Conservation (phyloP, 169 alveolate species). For the Eimeria necatrix region DNA sequence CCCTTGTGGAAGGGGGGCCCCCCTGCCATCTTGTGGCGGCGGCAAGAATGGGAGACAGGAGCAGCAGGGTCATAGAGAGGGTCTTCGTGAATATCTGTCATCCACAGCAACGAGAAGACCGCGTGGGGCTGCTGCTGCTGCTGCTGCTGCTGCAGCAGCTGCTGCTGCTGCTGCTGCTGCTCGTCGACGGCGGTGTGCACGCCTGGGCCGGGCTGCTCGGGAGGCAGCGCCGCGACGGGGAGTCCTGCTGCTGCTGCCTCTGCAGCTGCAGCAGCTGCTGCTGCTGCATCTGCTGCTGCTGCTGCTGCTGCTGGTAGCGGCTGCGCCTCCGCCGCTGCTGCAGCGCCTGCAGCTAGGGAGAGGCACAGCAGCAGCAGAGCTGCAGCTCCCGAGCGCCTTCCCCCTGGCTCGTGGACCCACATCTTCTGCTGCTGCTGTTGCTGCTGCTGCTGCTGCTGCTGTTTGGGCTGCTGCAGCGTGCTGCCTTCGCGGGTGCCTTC, state of each 20-base stretch:
- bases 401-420: too few species aligned
- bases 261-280: not conserved
- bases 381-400: too few species aligned
- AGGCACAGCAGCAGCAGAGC: too few species aligned
- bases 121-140: not conserved
- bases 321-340: not conserved
- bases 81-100: not conserved
- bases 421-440: too few species aligned
- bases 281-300: not conserved
- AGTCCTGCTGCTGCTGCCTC: not conserved
- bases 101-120: not conserved
- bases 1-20: too few species aligned
- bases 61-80: not conserved
- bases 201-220: not conserved
- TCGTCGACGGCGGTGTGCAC: not conserved
- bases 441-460: too few species aligned
- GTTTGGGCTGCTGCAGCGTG: too few species aligned
- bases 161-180: not conserved
- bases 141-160: not conserved
- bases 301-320: not conserved
- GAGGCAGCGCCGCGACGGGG: not conserved
- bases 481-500: too few species aligned
- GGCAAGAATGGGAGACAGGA: not conserved
- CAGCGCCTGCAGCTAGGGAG: too few species aligned
- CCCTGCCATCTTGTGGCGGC: not conserved